A percentile compares a stretch with the other conserved stretches of the same genome.
These are phyloP conservation scores for Neurospora sp. DNA, from an alignment of 495 filamentous ascomycete genomes.

Conservation along the genomic window DNA sequence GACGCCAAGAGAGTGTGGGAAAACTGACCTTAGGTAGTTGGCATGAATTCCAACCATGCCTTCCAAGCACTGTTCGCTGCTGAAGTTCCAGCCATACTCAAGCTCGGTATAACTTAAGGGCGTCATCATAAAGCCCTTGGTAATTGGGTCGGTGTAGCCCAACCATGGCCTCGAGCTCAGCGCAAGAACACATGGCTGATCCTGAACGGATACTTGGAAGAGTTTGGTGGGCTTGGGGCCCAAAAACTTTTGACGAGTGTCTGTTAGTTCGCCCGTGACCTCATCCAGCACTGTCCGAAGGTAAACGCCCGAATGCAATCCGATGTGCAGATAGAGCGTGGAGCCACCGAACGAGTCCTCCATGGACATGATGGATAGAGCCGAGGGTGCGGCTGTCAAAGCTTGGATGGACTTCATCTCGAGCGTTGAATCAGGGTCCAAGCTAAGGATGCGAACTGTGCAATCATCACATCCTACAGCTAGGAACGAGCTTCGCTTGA, in stretches of 20 bases:
- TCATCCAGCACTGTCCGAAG: constrained; percentile 89
- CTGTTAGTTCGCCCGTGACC: constrained; percentile 84
- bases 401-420: constrained; percentile 92
- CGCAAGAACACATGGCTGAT: constrained; percentile 77
- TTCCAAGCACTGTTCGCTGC: constrained; percentile 82
- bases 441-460: constrained; percentile 81
- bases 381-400: constrained; percentile 77
- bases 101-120: constrained; percentile 80
- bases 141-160: constrained; percentile 76
- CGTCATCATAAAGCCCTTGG: constrained; percentile 79
- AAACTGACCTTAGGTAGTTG: constrained; percentile 72
- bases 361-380: constrained; percentile 90
- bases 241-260: constrained; percentile 87
- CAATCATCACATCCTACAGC: constrained; percentile 96
- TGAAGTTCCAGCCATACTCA: constrained; percentile 93
- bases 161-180: constrained; percentile 88
- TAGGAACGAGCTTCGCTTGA: constrained; percentile 74
- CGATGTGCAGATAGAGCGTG: constrained; percentile 88
- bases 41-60: constrained; percentile 95
- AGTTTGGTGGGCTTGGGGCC: constrained; percentile 81
- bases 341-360: constrained; percentile 69
- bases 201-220: constrained; percentile 76
- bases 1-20: constrained; percentile 7
- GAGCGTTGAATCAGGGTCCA: constrained; percentile 81
- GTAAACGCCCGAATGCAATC: constrained; percentile 90